Evolutionary conservation across 495 filamentous ascomycete species (phyloP), one percentile per base, ranked within the genome.

Genomic region (Xylaria acuta): DNA sequence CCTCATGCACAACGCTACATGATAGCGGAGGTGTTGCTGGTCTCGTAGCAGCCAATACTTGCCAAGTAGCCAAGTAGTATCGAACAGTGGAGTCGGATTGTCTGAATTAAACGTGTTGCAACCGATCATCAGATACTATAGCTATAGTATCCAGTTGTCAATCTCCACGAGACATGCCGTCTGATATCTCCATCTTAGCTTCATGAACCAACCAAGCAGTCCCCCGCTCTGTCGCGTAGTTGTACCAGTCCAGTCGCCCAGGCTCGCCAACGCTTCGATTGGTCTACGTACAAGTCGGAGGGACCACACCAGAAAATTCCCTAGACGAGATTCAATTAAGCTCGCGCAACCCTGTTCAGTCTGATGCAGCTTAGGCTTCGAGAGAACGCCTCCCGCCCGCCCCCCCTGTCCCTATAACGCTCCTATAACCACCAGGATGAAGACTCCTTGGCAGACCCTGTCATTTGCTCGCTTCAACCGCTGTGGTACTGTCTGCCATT

Each of bases 391-490:
- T 78, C 72, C 70, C 68, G 49, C 70, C 41, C 54, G 9, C 51
- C 12, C 68, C 75, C 77, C 75, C 75, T 75, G 75, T 69, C 54
- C 69, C 73, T 72, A 75, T 54, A 41, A 43, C 9, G 36, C 60
- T 43, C 60, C 38, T 64, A 64, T 64, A 64, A 30, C 38, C 38
- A 41, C 41, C 36, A 30, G 54, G 54, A 60, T 69, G 45, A 22
- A 38, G 65, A 38, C 59, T 62, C 68, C 45, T 64, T 77, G 69
- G 71, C 56, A 72, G 71, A 75, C 78, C 74, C 75, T 75, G 73
- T 79, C 75, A 81, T 78, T 77, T 73, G 70, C 78, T 79, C 78
- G 74, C 73, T 74, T 77, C 75, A 62, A 27, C 54, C 27, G 27
- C 40, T 51, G 54, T 69, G 41, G 18, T 62, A 59, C 18, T 75